Conservation (phyloP, 176 grass and related monocot genomes). For the Rhynchospora tenuis region DNA sequence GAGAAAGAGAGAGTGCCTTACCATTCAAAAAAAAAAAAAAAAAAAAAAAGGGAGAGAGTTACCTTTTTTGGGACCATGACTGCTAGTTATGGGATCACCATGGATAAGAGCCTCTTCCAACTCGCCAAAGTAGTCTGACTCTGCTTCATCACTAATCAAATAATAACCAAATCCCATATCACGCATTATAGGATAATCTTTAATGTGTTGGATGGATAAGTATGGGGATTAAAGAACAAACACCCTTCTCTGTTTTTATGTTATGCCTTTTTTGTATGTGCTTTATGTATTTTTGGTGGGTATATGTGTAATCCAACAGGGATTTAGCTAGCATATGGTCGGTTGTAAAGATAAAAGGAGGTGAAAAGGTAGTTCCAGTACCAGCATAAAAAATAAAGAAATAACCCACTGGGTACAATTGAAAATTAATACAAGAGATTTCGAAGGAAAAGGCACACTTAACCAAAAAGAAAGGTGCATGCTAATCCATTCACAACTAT, state of each 20-base stretch:
- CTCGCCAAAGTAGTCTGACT: conserved; percentile 61
- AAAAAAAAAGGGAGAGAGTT: neutral
- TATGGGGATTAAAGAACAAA: conserved; percentile 36
- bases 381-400: conserved; percentile 27
- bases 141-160: conserved; percentile 60
- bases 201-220: conserved; percentile 66
- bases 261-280: conserved; percentile 9
- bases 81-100: conserved; percentile 26
- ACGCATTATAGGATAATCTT: conserved; percentile 10
- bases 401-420: conserved; percentile 40
- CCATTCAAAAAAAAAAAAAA: neutral
- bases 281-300: conserved; percentile 41
- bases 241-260: neutral
- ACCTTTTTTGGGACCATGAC: conserved; percentile 39
- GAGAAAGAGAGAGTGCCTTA: conserved; percentile 4
- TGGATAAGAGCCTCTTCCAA: conserved; percentile 87
- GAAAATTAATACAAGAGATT: conserved; percentile 38
- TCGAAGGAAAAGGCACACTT: conserved; percentile 4
- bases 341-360: conserved; percentile 68
- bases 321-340: conserved; percentile 37
- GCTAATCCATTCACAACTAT: conserved; percentile 22
- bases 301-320: conserved; percentile 72
- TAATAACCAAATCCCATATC: conserved; percentile 39
- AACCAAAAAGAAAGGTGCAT: conserved; percentile 7
- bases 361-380: conserved; percentile 15